A percentile compares a stretch with the other conserved stretches of the same genome.
These are phyloP conservation scores for Blastobotrys mokoenaii DNA, from an alignment of 805 yeast species.

Conservation along the genomic window DNA sequence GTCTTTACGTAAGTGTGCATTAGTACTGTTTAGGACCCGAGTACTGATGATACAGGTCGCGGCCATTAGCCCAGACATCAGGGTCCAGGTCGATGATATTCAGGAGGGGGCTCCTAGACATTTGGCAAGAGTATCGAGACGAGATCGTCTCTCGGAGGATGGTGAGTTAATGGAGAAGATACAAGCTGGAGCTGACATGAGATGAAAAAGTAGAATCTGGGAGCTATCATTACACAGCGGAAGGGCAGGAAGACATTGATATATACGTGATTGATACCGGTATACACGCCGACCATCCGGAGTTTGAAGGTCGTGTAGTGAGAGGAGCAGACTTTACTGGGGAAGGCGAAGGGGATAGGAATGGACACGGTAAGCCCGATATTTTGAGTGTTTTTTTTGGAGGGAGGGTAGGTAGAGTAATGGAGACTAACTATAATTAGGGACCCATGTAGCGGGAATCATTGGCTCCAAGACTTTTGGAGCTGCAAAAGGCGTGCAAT, in stretches of 20 bases:
- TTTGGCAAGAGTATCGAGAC: constrained; percentile 25
- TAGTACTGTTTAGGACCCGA: neutral
- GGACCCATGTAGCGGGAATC: constrained; percentile 84
- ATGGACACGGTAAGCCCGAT: constrained; percentile 57
- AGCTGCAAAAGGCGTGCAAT: constrained; percentile 59
- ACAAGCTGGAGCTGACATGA: too few relatives aligned
- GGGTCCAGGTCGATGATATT: constrained; percentile 44
- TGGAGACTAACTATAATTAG: too few relatives aligned
- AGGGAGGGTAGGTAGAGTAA: too few relatives aligned
- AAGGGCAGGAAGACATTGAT: constrained; percentile 49
- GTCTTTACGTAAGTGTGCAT: constrained; percentile 7
- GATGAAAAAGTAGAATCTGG: constrained; percentile 39
- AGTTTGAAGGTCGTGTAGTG: constrained; percentile 36
- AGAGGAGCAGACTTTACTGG: constrained; percentile 40
- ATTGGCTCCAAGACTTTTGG: constrained; percentile 76
- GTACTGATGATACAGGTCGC: constrained; percentile 35
- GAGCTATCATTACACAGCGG: constrained; percentile 18
- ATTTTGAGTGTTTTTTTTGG: too few relatives aligned
- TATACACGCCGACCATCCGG: constrained; percentile 34
- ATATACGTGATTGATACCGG: constrained; percentile 86
- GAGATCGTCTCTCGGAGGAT: constrained; percentile 14
- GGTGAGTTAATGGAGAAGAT: neutral
- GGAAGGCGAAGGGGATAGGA: constrained; percentile 50
- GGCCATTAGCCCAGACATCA: constrained; percentile 60
- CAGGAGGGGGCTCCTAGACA: constrained; percentile 49